phyloP scores from a whole-genome alignment of 73 alveolate genomes.

The Loxodes magnus region DNA sequence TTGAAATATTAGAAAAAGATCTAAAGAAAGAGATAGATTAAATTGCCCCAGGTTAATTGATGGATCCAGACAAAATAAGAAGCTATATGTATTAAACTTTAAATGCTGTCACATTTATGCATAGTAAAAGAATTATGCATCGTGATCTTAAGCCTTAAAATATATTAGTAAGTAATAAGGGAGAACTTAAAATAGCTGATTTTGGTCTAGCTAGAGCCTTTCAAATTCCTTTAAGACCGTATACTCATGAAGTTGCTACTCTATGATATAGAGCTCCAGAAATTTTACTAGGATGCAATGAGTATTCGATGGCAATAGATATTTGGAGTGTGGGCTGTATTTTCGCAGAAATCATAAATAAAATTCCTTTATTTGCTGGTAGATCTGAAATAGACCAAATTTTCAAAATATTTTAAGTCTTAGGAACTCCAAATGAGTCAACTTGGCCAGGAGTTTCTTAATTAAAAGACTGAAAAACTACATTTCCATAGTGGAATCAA shows the following conservation, averaged over 20 bases:
- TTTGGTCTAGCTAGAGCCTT: slow-evolving; percentile 74
- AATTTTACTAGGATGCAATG: slow-evolving; percentile 43
- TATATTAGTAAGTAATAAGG: slow-evolving; percentile 32
- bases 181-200: slow-evolving; percentile 55
- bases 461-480: not conserved
- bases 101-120: slow-evolving; percentile 41
- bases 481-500: not conserved
- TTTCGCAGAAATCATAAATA: slow-evolving; percentile 65
- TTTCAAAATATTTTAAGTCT: slow-evolving; percentile 61
- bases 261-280: slow-evolving; percentile 83
- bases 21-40: slow-evolving; percentile 47
- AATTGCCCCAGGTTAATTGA: slow-evolving; percentile 11
- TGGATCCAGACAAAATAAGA: slow-evolving; percentile 11
- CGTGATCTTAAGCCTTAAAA: slow-evolving; percentile 74
- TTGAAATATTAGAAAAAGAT: slow-evolving; percentile 57
- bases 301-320: slow-evolving; percentile 59
- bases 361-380: slow-evolving; percentile 63
- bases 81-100: slow-evolving; percentile 34
- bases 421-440: slow-evolving; percentile 72
- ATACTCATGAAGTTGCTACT: slow-evolving; percentile 65
- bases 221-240: slow-evolving; percentile 56
- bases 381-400: slow-evolving; percentile 56
- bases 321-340: slow-evolving; percentile 82
- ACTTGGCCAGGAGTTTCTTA: slow-evolving; percentile 56
- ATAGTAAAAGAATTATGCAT: slow-evolving; percentile 52